Evolutionary conservation across 257 asterid species (phyloP).

Genomic region (Solanum paucissectum): DNA sequence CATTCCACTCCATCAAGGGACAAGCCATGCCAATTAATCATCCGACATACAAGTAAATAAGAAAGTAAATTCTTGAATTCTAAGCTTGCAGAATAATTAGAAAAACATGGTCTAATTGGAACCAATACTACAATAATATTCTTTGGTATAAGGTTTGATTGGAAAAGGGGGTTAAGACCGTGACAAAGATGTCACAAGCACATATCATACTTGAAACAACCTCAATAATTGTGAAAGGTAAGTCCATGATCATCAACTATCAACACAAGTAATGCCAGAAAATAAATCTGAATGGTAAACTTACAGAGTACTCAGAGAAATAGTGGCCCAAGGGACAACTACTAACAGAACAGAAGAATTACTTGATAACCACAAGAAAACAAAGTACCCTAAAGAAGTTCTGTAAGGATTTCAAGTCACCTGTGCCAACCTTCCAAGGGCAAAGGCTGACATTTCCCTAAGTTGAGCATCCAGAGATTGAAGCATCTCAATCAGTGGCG

Average conservation of each 20-base stretch:
- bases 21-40: background rate
- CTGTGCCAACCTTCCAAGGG: slow-evolving; percentile 98
- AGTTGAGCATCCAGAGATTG: slow-evolving; percentile 84
- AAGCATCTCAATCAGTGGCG: slow-evolving; percentile 94
- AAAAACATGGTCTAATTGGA: background rate
- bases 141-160: background rate
- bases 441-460: slow-evolving; percentile 97
- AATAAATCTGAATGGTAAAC: background rate
- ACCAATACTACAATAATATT: background rate
- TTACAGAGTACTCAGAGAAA: background rate
- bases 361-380: background rate
- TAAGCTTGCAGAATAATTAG: background rate
- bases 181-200: background rate
- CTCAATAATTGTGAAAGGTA: background rate
- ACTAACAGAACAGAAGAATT: background rate
- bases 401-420: slow-evolving; percentile 21
- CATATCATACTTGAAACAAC: background rate
- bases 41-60: background rate
- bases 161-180: background rate
- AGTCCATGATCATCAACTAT: background rate
- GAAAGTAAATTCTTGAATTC: background rate
- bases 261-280: background rate
- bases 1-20: background rate
- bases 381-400: background rate
- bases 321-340: background rate